These are phyloP conservation scores for Tranzscheliella williamsii DNA, from an alignment of 1,284 basidiomycete genomes.

Conservation along the genomic window DNA sequence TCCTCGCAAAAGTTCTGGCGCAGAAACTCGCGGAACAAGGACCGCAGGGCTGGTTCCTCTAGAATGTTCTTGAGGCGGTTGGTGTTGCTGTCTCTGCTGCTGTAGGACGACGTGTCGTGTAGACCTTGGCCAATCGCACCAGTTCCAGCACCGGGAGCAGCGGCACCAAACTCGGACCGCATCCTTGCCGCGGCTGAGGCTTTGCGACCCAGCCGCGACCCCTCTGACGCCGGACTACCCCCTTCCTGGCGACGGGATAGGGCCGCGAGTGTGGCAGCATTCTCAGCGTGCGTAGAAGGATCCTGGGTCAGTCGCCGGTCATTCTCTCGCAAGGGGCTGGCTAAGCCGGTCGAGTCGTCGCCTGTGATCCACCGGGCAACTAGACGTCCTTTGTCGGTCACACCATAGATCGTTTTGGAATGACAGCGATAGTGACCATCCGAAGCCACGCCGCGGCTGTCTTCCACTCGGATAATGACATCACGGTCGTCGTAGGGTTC, in stretches of 20 bases:
- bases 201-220: conserved; percentile 73
- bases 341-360: conserved; percentile 8
- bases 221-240: conserved; percentile 55
- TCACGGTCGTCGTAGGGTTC: conserved; percentile 43
- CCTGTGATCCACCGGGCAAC: conserved; percentile 71
- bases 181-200: conserved; percentile 77
- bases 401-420: conserved; percentile 87
- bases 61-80: conserved; percentile 89
- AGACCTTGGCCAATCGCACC: conserved; percentile 30
- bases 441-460: conserved; percentile 34
- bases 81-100: conserved; percentile 74
- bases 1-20: conserved; percentile 96
- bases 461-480: conserved; percentile 50
- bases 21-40: conserved; percentile 90
- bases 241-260: conserved; percentile 1
- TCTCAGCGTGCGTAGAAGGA: background rate
- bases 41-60: conserved; percentile 85
- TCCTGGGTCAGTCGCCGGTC: conserved; percentile 7
- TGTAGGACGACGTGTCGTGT: conserved; percentile 50
- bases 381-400: conserved; percentile 85
- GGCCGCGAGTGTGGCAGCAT: too few relatives aligned
- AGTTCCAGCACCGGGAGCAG: too few relatives aligned
- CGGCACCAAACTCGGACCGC: conserved; percentile 59
- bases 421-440: conserved; percentile 84
- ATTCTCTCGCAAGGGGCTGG: conserved; percentile 14